Evolutionary conservation across 108 stramenopile genomes (phyloP).

Genomic region (Aureococcus anophagefferens): DNA sequence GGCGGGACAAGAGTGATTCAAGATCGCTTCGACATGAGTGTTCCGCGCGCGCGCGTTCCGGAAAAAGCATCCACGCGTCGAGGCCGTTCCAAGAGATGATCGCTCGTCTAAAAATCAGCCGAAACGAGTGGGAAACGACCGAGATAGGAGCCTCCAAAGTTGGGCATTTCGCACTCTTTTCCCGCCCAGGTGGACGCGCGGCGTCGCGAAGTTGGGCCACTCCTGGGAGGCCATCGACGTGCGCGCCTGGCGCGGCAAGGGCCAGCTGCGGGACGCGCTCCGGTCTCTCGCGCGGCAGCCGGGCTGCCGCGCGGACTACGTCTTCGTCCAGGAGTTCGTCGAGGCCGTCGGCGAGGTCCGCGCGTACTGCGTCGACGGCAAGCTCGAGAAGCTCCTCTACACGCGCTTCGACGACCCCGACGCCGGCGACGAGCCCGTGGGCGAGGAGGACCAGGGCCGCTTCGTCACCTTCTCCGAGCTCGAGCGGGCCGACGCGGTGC

Average conservation of each 20-base stretch:
- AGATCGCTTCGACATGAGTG: too few species aligned
- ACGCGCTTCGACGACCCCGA: neutral
- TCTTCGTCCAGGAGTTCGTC: neutral
- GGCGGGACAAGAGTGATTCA: too few species aligned
- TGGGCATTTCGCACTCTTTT: too few species aligned
- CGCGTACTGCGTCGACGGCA: neutral
- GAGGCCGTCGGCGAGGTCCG: neutral
- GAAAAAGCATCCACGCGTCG: too few species aligned
- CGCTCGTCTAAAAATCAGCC: too few species aligned
- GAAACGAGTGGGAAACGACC: too few species aligned
- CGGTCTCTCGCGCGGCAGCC: neutral
- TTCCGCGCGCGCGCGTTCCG: too few species aligned
- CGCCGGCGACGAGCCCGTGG: too few species aligned
- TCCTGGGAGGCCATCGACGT: neutral
- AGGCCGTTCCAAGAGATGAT: too few species aligned
- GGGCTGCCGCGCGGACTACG: neutral
- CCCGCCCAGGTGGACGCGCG: neutral
- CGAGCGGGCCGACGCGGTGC: neutral
- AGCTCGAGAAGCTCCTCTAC: neutral
- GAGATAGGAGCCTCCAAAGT: too few species aligned
- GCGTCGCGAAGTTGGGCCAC: neutral
- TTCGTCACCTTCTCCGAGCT: neutral
- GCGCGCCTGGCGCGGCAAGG: neutral
- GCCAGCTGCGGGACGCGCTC: neutral
- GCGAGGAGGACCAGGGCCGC: neutral